phyloP scores from a whole-genome alignment of 805 yeast species.

The Brettanomyces sp. region DNA sequence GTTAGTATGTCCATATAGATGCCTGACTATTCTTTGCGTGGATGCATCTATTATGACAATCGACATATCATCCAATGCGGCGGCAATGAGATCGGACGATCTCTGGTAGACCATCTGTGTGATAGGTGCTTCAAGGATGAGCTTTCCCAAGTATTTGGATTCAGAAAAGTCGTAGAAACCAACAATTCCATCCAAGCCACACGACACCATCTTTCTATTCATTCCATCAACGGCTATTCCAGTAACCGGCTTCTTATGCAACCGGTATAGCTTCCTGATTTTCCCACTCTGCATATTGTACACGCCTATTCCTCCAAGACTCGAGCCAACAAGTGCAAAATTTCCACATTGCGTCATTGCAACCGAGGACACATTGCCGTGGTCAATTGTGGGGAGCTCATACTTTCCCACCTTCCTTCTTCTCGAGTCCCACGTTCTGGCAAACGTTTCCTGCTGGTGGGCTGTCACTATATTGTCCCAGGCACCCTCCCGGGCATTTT shows the following conservation, averaged over 20 bases:
- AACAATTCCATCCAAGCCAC: slow-evolving; percentile 82
- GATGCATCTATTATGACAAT: slow-evolving; percentile 75
- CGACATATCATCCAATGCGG: slow-evolving; percentile 78
- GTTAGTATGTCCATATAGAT: slow-evolving; percentile 81
- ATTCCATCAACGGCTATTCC: slow-evolving; percentile 86
- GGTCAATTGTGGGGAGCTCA: slow-evolving; percentile 65
- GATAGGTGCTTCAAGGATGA: slow-evolving; percentile 67
- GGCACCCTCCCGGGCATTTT: slow-evolving; percentile 68
- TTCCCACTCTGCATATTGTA: slow-evolving; percentile 91
- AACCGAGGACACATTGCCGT: slow-evolving; percentile 64
- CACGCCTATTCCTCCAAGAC: slow-evolving; percentile 74
- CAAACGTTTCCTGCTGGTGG: slow-evolving; percentile 73
- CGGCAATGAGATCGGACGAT: slow-evolving; percentile 75
- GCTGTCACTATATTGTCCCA: slow-evolving; percentile 93
- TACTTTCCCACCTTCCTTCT: slow-evolving; percentile 74
- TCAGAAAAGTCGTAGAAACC: slow-evolving; percentile 80
- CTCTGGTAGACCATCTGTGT: slow-evolving; percentile 71
- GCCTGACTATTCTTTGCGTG: slow-evolving; percentile 78
- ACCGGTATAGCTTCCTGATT: slow-evolving; percentile 55
- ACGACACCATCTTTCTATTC: slow-evolving; percentile 79
- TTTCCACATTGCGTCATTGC: slow-evolving; percentile 90
- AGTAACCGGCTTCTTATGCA: slow-evolving; percentile 74
- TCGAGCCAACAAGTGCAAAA: slow-evolving; percentile 85
- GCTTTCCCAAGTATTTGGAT: slow-evolving; percentile 55
- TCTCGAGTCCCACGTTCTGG: slow-evolving; percentile 84